Base-by-base conservation (phyloP, 2,329 filamentous ascomycete species). In the Cladobotryum mycophilum region DNA sequence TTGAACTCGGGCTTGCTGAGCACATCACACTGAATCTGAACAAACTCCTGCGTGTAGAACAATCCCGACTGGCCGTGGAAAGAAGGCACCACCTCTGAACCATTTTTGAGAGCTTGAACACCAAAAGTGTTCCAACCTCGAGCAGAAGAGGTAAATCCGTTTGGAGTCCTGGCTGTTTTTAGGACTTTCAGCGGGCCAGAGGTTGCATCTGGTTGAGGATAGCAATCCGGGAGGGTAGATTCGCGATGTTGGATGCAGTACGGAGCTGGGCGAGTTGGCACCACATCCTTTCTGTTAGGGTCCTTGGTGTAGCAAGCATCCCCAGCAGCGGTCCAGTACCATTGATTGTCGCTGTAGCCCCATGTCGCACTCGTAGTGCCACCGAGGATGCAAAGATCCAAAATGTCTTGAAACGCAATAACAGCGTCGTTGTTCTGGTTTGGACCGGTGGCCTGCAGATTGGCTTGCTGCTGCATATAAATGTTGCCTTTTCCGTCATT, bases 1-100 rank as follows among this genome's bases (percentile, higher is more conserved):
- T 51, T 53, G 13, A 53, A 53, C 4, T 33, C 44, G 3, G 52
- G 40, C 6, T 41, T 14, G 25, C 43, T 35, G 18, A 53, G 52
- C 7, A 53, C 52, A 3, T 44, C 52, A 36, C 52, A 53, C 25
- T 53, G 52, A n/a, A 48, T 53, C 41, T 53, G 17, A 15, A 53
- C 52, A 36, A 53, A 53, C 15, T 53, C 35, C 11, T 53, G 43
- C 1, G 41, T 51, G 18, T 51, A 53, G 34, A 44, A 36, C 6
- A 53, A n/a, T 0, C 52, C 52, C 7, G 48, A 48, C 14, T 53
- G 52, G 15, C 52, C 52, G 18, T 43, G 43, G 25, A 53, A 53
- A 13, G 43, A 44, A 9, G 43, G 51, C 9, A 47, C 38, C 2
- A 51, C 40, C 35, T 22, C 40, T n/a, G 42, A 51, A 20, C 15